Percentiles rank a stretch among this genome's conserved stretches.
Evolutionary conservation across 2,329 filamentous ascomycete genomes (phyloP).

Genomic region (Alternaria panax): DNA sequence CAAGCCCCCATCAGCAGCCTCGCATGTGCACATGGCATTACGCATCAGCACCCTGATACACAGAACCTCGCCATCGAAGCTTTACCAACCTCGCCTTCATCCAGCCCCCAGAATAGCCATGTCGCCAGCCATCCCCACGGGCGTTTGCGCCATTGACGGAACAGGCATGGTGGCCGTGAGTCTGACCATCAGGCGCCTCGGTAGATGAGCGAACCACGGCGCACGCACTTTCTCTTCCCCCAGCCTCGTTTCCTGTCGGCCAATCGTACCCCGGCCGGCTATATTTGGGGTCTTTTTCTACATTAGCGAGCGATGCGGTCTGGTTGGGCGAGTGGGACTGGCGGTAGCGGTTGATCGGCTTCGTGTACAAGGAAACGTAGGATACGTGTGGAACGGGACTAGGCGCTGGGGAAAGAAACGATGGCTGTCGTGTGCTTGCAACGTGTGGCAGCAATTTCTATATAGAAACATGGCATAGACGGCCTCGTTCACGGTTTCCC

Average conservation of each 20-base stretch:
- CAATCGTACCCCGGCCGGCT: constrained; percentile 19
- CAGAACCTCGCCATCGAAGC: not conserved
- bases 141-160: constrained; percentile 9
- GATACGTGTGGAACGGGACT: not conserved
- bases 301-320: not conserved
- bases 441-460: not conserved
- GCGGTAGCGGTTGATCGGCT: constrained; percentile 14
- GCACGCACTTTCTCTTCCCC: not conserved
- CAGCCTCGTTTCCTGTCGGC: not conserved
- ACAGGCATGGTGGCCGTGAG: not conserved
- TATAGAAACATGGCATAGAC: constrained; percentile 12
- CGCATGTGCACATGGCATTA: not conserved
- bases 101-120: constrained; percentile 6
- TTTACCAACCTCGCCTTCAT: not conserved
- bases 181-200: constrained; percentile 17
- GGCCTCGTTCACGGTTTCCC: constrained; percentile 3
- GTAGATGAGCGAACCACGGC: constrained; percentile 20
- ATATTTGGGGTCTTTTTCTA: constrained; percentile 30
- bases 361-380: not conserved
- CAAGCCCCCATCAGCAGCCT: not conserved
- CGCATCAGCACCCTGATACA: not conserved
- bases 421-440: constrained; percentile 1
- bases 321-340: constrained; percentile 17
- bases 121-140: constrained; percentile 1
- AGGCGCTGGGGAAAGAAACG: constrained; percentile 9